A percentile compares a stretch with the other conserved stretches of the same genome.
Evolutionary conservation across 1,284 basidiomycete genomes (phyloP).

Genomic region (Coriolopsis trogii): DNA sequence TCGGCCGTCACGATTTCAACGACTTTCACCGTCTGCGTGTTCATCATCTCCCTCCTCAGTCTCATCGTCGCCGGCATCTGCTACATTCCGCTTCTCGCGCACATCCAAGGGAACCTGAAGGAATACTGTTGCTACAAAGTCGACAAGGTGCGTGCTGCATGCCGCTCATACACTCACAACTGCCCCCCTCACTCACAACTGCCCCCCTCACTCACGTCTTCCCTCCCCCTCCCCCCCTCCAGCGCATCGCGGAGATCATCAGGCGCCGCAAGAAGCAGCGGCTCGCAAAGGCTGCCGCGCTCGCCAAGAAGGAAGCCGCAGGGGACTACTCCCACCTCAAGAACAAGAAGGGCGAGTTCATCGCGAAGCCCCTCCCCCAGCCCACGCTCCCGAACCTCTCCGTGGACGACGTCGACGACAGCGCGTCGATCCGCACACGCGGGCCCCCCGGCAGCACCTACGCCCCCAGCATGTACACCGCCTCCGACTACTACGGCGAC

Average conservation of each 20-base stretch:
- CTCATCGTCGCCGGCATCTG: conserved; percentile 84
- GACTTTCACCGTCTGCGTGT: conserved; percentile 89
- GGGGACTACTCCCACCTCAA: conserved; percentile 91
- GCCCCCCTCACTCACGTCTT: conserved; percentile 4
- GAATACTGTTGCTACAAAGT: conserved; percentile 99
- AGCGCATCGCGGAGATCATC: conserved; percentile 93
- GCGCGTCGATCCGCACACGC: conserved; percentile 59
- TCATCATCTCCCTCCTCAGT: conserved; percentile 81
- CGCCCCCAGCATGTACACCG: conserved; percentile 41
- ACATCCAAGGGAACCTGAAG: conserved; percentile 96
- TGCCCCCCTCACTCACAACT: too few species aligned
- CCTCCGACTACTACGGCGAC: conserved; percentile 57
- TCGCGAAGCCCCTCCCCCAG: conserved; percentile 86
- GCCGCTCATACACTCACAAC: too few species aligned
- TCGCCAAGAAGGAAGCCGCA: conserved; percentile 89
- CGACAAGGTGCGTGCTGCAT: conserved; percentile 78
- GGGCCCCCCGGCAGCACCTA: conserved; percentile 52
- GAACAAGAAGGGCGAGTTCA: conserved; percentile 89
- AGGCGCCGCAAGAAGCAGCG: conserved; percentile 90
- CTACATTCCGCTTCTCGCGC: conserved; percentile 91
- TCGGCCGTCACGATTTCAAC: conserved; percentile 86
- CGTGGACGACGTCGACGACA: conserved; percentile 74
- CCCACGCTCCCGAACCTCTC: conserved; percentile 94
- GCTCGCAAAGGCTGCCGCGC: conserved; percentile 77
- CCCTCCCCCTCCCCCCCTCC: background rate